A percentile compares a stretch with the other conserved stretches of the same genome.
Conservation (phyloP, 2,329 filamentous ascomycete species). For the Beauveria sp. region DNA sequence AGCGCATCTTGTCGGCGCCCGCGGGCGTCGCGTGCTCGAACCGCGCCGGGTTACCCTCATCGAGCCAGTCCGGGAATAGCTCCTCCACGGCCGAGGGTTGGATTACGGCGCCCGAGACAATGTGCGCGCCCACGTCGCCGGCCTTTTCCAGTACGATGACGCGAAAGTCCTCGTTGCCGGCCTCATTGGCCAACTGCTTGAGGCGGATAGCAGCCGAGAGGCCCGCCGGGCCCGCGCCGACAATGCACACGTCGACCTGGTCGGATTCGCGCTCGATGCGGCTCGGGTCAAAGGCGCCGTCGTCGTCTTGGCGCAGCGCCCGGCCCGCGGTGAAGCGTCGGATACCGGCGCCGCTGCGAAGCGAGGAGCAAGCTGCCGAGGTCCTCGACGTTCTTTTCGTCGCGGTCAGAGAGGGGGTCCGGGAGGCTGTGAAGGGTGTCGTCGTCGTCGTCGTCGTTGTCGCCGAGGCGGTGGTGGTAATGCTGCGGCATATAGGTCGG, state of each 20-base stretch:
- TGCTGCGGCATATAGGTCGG: slow-evolving; percentile 17
- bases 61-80: slow-evolving; percentile 87
- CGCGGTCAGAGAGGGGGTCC: not conserved
- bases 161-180: slow-evolving; percentile 91
- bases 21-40: slow-evolving; percentile 86
- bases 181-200: slow-evolving; percentile 91
- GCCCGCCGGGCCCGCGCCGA: slow-evolving; percentile 92
- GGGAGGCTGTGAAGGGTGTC: slow-evolving; percentile 9
- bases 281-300: slow-evolving; percentile 58
- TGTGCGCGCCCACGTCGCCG: slow-evolving; percentile 89
- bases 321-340: slow-evolving; percentile 31
- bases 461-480: not conserved
- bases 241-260: slow-evolving; percentile 91
- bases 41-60: slow-evolving; percentile 76
- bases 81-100: slow-evolving; percentile 84
- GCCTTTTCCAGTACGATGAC: slow-evolving; percentile 93
- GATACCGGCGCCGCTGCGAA: slow-evolving; percentile 11
- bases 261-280: slow-evolving; percentile 80
- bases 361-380: not conserved
- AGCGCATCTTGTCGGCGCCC: slow-evolving; percentile 80
- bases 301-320: slow-evolving; percentile 22
- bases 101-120: slow-evolving; percentile 91
- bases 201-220: slow-evolving; percentile 87
- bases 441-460: slow-evolving; percentile 11
- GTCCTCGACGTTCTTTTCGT: not conserved